A percentile compares a stretch with the other conserved stretches of the same genome.
These are phyloP conservation scores for Pouteria glomerata DNA, from an alignment of 148 eudicot genomes.

Conservation along the genomic window DNA sequence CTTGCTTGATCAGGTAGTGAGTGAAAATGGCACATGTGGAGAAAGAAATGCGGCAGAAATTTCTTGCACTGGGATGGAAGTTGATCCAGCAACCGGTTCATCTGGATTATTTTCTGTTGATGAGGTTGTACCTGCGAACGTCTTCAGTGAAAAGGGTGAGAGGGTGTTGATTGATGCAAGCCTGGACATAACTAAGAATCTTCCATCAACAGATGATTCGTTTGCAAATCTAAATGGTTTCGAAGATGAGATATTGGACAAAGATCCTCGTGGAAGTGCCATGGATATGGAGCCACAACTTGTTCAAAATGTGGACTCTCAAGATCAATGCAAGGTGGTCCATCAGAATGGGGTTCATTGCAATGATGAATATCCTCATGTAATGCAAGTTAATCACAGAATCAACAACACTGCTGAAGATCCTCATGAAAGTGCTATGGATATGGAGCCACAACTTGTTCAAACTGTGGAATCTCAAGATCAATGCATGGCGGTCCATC, in stretches of 20 bases:
- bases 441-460: slow-evolving; percentile 21
- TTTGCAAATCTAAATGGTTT: slow-evolving; percentile 18
- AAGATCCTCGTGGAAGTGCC: slow-evolving; percentile 8
- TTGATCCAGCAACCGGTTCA: slow-evolving; percentile 37
- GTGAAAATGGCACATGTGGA: slow-evolving; percentile 10
- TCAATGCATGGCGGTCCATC: not conserved
- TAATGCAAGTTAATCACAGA: not conserved
- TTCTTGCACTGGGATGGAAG: slow-evolving; percentile 42
- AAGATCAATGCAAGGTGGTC: not conserved
- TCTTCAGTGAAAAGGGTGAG: slow-evolving; percentile 21
- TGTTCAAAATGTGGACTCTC: not conserved
- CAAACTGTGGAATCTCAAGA: not conserved
- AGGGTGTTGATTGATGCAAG: slow-evolving; percentile 17
- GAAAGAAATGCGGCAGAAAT: slow-evolving; percentile 5
- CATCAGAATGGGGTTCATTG: not conserved
- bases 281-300: slow-evolving; percentile 25
- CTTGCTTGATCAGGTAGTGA: slow-evolving; percentile 8
- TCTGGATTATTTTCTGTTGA: slow-evolving; percentile 37
- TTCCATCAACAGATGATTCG: slow-evolving; percentile 20
- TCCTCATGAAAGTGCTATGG: slow-evolving; percentile 14
- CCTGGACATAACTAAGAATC: slow-evolving; percentile 20
- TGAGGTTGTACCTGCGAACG: slow-evolving; percentile 27
- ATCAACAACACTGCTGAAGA: not conserved
- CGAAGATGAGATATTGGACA: slow-evolving; percentile 16
- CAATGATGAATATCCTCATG: not conserved